Conservation (phyloP, 164 flowering plant species). For the Paratinospora sagittata region DNA sequence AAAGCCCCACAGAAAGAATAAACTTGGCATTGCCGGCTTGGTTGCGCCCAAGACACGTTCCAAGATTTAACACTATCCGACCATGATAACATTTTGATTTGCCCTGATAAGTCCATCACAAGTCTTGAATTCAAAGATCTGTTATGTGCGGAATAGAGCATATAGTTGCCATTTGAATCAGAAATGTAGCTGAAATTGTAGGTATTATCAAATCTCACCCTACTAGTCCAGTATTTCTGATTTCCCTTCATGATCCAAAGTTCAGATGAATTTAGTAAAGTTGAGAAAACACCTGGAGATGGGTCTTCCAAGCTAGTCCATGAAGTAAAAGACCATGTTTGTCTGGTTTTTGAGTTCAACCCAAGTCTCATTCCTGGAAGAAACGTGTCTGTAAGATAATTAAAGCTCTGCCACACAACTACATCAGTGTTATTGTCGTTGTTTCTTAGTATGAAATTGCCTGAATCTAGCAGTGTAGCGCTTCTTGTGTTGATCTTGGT, state of each 20-base stretch:
- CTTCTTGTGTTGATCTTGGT: conserved; percentile 4
- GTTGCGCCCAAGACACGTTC: background rate
- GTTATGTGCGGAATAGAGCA: background rate
- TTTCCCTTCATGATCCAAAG: conserved; percentile 15
- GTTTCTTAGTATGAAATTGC: conserved; percentile 26
- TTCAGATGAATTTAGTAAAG: conserved; percentile 33
- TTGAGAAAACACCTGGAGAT: conserved; percentile 40
- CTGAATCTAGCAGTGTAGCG: conserved; percentile 26
- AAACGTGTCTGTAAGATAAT: conserved; percentile 21
- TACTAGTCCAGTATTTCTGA: conserved; percentile 20
- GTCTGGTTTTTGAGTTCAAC: conserved; percentile 25
- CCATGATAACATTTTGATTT: background rate
- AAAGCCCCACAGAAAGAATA: background rate
- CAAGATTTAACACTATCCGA: background rate
- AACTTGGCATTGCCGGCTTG: background rate
- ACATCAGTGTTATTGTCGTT: background rate
- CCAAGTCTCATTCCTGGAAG: conserved; percentile 47
- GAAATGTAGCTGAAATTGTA: background rate
- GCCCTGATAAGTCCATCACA: conserved; percentile 1
- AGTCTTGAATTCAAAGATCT: background rate
- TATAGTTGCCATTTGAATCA: background rate
- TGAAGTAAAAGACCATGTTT: conserved; percentile 31
- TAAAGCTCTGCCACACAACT: conserved; percentile 63
- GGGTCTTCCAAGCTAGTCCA: conserved; percentile 67
- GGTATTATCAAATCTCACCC: conserved; percentile 10